Evolutionary conservation across 768 basidiomycete species (phyloP).

Genomic region (Xerocomus potaroensis): DNA sequence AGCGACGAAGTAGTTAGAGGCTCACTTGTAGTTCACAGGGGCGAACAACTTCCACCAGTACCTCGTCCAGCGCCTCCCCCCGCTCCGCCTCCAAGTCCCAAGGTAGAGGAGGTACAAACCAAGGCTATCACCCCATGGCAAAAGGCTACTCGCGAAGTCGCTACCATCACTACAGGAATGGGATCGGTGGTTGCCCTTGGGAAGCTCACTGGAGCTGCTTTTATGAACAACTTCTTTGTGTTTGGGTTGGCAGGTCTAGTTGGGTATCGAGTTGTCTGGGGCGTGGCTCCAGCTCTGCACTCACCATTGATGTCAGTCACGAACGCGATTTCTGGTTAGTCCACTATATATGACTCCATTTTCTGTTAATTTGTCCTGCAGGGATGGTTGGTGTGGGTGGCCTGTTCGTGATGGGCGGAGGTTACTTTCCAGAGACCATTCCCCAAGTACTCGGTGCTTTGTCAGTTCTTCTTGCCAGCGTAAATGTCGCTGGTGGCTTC

Average conservation of each 20-base stretch:
- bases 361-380: conserved; percentile 13
- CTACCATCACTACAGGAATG: conserved; percentile 72
- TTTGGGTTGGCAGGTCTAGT: conserved; percentile 84
- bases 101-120: conserved; percentile 40
- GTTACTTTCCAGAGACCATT: conserved; percentile 75
- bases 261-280: conserved; percentile 88
- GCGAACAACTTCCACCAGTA: conserved; percentile 58
- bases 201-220: conserved; percentile 72
- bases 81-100: conserved; percentile 47
- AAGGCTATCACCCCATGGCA: conserved; percentile 81
- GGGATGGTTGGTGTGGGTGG: conserved; percentile 82
- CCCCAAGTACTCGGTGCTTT: conserved; percentile 76
- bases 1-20: conserved; percentile 84
- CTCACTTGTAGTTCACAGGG: conserved; percentile 68
- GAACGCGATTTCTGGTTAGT: conserved; percentile 77
- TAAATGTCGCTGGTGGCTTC: conserved; percentile 87
- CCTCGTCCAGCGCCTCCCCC: conserved; percentile 69
- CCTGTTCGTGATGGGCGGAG: conserved; percentile 88
- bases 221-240: conserved; percentile 88
- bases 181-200: conserved; percentile 68
- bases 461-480: conserved; percentile 82
- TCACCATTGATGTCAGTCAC: conserved; percentile 91
- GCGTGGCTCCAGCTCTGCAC: conserved; percentile 82
- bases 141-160: conserved; percentile 72
- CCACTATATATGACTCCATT: conserved; percentile 7